phyloP scores from a whole-genome alignment of 2,329 filamentous ascomycete genomes.

The Neonectria hederae region DNA sequence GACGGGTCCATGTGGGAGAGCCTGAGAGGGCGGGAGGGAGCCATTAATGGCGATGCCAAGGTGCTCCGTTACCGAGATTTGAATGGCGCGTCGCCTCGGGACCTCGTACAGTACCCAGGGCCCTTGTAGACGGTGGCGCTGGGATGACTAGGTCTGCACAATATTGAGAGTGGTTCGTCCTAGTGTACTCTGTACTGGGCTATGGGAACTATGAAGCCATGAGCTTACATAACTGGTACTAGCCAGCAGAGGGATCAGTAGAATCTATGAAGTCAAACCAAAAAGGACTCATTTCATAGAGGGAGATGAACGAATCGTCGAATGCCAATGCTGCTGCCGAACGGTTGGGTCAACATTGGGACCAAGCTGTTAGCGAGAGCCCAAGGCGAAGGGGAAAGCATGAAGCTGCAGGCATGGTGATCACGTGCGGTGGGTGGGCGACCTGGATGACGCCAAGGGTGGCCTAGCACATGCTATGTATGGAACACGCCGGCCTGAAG shows the following conservation, averaged over 20 bases:
- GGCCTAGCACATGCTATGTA: slow-evolving; percentile 36
- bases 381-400: not conserved
- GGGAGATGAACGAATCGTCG: not conserved
- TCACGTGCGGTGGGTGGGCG: not conserved
- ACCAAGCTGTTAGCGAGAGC: not conserved
- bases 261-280: not conserved
- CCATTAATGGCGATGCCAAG: slow-evolving; percentile 10
- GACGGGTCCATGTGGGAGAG: slow-evolving; percentile 2
- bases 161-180: slow-evolving; percentile 7
- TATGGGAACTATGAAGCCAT: not conserved
- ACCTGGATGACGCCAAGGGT: slow-evolving; percentile 22
- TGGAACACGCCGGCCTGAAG: slow-evolving; percentile 31
- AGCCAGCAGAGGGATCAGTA: not conserved
- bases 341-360: slow-evolving; percentile 4
- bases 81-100: slow-evolving; percentile 21
- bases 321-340: not conserved
- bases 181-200: not conserved
- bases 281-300: not conserved
- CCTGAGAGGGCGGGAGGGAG: not conserved
- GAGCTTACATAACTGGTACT: not conserved
- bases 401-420: not conserved
- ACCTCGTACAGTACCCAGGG: not conserved
- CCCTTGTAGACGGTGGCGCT: slow-evolving; percentile 3
- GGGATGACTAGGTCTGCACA: slow-evolving; percentile 5
- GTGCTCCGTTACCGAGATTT: slow-evolving; percentile 27